Evolutionary conservation across 257 asterid species (phyloP).

Genomic region (Jacaranda copaia): DNA sequence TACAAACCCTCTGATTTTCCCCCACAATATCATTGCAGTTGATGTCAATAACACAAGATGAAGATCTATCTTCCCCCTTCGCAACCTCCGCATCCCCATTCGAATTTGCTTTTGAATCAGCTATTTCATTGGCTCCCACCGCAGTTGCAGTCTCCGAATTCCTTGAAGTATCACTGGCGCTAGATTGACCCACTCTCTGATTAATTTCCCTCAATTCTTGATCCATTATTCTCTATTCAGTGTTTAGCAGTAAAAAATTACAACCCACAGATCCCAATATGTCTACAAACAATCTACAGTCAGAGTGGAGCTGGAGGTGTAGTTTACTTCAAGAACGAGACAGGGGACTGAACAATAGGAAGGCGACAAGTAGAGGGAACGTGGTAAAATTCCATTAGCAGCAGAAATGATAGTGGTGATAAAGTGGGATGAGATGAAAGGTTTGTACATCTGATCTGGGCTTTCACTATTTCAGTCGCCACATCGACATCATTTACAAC

Average conservation of each 20-base stretch:
- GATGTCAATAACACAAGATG: slow-evolving; percentile 51
- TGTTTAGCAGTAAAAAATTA: slow-evolving; percentile 3
- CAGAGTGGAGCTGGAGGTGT: background rate
- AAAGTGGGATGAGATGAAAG: background rate
- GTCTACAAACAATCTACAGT: slow-evolving; percentile 7
- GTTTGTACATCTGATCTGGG: slow-evolving; percentile 23
- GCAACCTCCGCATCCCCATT: slow-evolving; percentile 37
- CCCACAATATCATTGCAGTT: slow-evolving; percentile 34
- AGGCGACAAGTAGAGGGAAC: slow-evolving; percentile 14
- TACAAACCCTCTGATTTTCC: slow-evolving; percentile 56
- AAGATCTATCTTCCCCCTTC: slow-evolving; percentile 36
- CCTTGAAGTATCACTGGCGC: slow-evolving; percentile 23
- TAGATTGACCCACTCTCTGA: background rate
- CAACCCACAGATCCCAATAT: background rate
- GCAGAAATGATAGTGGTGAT: background rate
- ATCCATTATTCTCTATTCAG: slow-evolving; percentile 38
- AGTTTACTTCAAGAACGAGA: background rate
- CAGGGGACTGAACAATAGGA: background rate
- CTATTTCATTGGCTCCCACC: slow-evolving; percentile 24
- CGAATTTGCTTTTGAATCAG: slow-evolving; percentile 33
- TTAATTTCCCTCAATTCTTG: slow-evolving; percentile 34
- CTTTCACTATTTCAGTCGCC: slow-evolving; percentile 14
- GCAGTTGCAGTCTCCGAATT: slow-evolving; percentile 31
- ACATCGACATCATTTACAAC: slow-evolving; percentile 25
- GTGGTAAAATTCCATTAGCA: slow-evolving; percentile 23